Evolutionary conservation across 192 early-diverging fungal species (phyloP), one percentile per base, ranked within the genome.

Genomic region (Backusella mclennaniae): DNA sequence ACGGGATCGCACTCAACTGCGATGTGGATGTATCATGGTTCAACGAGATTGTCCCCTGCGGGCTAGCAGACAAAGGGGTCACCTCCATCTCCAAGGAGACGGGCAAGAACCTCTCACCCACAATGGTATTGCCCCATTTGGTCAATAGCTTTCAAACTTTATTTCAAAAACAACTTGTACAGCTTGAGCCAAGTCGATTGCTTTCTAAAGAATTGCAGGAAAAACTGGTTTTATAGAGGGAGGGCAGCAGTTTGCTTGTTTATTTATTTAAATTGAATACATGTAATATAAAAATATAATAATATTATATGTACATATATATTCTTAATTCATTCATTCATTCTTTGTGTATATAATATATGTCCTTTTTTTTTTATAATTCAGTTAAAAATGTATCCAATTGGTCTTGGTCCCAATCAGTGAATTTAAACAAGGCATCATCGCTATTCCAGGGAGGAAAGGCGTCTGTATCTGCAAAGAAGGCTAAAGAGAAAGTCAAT

Each of bases 1-100:
- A 98, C 80, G 98, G 98, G 5, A 90, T 99, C 76, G 98, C 97
- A 2, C 87, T 99, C 21, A 99, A 99, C 76, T 97, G 96, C 82
- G 87, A 94, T 66, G 92, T 91, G 0, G 96, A 98, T 84, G 85
- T 99, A 73, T 70, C 46, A 11, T 98, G 95, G 92, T 99, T 96
- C 76, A 80, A 90, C 19, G 85, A 97, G 42, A 98, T 99, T 77
- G 88, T 98, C 11, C 92, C 96, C 0, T 99, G 96, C 77, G 96
- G 97, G 0, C 74, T 99, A 42, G 76, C 84, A 14, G 95, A 91
- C 35, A 95, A 95, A 77, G 80, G 84, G 35, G 92, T 91, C 1
- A 96, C 95, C 0, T 96, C 95, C 31, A 80, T 98, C 1, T 77
- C 86, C 3, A 73, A 78, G 23, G 90, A 94, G 73, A 63, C 84